Evolutionary conservation across 2,329 filamentous ascomycete genomes (phyloP).

Genomic region (Nemania sp.): DNA sequence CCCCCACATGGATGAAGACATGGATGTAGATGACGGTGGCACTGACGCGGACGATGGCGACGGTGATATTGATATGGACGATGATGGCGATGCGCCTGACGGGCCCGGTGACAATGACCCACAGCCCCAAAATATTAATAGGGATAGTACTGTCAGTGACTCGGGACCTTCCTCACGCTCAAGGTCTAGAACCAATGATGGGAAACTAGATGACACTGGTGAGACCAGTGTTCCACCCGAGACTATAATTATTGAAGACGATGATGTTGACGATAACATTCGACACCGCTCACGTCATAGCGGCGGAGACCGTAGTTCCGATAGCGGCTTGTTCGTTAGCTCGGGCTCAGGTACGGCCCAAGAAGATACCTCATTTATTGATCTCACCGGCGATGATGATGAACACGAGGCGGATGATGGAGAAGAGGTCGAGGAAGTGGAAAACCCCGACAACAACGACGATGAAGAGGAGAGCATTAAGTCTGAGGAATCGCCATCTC

Average conservation of each 20-base stretch:
- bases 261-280: constrained; percentile 7
- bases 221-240: not conserved
- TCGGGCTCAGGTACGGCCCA: constrained; percentile 19
- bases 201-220: not conserved
- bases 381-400: constrained; percentile 22
- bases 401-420: constrained; percentile 11
- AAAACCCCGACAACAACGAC: not conserved
- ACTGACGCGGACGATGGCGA: constrained; percentile 18
- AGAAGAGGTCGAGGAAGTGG: not conserved
- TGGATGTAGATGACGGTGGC: constrained; percentile 17
- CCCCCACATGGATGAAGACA: constrained; percentile 30
- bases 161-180: not conserved
- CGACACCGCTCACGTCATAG: not conserved
- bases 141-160: not conserved
- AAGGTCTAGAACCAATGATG: not conserved
- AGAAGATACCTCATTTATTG: not conserved
- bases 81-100: not conserved
- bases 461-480: not conserved
- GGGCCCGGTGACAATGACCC: not conserved
- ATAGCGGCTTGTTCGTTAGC: constrained; percentile 22
- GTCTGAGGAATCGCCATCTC: not conserved
- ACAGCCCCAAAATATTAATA: not conserved
- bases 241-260: constrained; percentile 24
- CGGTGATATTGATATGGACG: constrained; percentile 18
- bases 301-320: not conserved